A percentile compares a stretch with the other conserved stretches of the same genome.
phyloP scores from a whole-genome alignment of 2,329 filamentous ascomycete genomes.

The Fusarium hostae region DNA sequence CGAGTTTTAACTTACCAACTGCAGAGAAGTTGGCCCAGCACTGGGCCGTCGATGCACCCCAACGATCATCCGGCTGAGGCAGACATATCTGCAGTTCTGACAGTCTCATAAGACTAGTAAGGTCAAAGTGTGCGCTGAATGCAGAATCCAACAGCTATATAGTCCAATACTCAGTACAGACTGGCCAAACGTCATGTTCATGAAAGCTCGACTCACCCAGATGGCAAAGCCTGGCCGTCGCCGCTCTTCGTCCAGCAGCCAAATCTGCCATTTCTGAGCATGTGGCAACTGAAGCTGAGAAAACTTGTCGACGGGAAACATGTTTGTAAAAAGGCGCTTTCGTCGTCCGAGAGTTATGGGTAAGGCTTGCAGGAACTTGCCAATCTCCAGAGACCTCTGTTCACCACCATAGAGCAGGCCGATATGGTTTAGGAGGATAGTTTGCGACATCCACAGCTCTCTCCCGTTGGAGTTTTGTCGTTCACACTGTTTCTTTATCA shows the following conservation, averaged over 20 bases:
- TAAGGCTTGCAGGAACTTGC: not conserved
- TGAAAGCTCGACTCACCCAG: not conserved
- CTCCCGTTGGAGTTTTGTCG: not conserved
- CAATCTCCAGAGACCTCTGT: constrained; percentile 5
- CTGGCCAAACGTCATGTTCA: rapidly evolving
- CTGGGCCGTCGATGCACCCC: not conserved
- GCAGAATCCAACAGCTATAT: not conserved
- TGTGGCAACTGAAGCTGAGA: constrained; percentile 2
- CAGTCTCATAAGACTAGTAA: not conserved
- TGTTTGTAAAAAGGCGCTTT: constrained; percentile 4
- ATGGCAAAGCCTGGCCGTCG: constrained; percentile 4
- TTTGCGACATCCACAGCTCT: constrained; percentile 17
- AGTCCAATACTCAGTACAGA: not conserved
- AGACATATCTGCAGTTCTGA: constrained; percentile 12
- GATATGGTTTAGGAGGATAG: not conserved
- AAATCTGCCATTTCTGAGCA: constrained; percentile 8
- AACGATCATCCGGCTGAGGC: constrained; percentile 5
- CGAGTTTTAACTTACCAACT: not conserved
- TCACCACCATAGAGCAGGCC: constrained; percentile 5
- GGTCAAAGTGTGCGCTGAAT: not conserved
- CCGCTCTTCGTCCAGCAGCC: constrained; percentile 4
- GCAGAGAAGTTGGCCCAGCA: constrained; percentile 6
- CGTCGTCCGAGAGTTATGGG: not conserved
- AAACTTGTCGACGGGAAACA: constrained; percentile 15
- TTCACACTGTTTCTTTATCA: not conserved